Conservation (phyloP, 768 basidiomycete genomes). For the Gloeopeniophorella convolvens region DNA sequence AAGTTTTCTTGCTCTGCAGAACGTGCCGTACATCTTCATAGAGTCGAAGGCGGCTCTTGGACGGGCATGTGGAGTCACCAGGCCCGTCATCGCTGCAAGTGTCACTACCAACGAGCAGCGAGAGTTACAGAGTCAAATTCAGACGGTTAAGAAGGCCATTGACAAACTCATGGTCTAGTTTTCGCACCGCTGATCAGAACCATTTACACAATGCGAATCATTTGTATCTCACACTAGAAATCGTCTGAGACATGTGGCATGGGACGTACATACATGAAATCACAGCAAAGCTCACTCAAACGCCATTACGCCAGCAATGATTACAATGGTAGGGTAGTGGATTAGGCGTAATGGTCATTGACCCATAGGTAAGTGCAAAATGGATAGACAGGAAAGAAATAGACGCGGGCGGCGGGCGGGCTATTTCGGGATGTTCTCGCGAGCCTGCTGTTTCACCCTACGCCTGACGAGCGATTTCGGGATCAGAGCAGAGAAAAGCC, state of each 20-base stretch:
- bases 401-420: not conserved
- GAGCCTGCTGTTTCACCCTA: slow-evolving; percentile 77
- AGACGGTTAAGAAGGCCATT: slow-evolving; percentile 74
- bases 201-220: too few relatives aligned
- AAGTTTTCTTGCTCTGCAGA: slow-evolving; percentile 40
- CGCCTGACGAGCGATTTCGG: slow-evolving; percentile 39
- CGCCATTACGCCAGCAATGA: slow-evolving; percentile 7
- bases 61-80: slow-evolving; percentile 90
- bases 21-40: slow-evolving; percentile 94
- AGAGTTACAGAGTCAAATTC: slow-evolving; percentile 86
- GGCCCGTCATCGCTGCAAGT: slow-evolving; percentile 92
- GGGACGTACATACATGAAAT: not conserved
- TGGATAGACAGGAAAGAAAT: not conserved
- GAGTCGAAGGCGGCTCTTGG: slow-evolving; percentile 94
- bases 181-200: not conserved
- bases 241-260: too few relatives aligned
- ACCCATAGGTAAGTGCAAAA: slow-evolving; percentile 11
- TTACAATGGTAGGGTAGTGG: slow-evolving; percentile 13
- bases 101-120: slow-evolving; percentile 95
- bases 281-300: not conserved
- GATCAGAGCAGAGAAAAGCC: not conserved
- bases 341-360: slow-evolving; percentile 8
- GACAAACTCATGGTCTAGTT: slow-evolving; percentile 55
- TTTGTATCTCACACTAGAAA: too few relatives aligned
- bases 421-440: slow-evolving; percentile 86